Evolutionary conservation across 208 protist genomes (phyloP).

Genomic region (Leishmania lainsoni): DNA sequence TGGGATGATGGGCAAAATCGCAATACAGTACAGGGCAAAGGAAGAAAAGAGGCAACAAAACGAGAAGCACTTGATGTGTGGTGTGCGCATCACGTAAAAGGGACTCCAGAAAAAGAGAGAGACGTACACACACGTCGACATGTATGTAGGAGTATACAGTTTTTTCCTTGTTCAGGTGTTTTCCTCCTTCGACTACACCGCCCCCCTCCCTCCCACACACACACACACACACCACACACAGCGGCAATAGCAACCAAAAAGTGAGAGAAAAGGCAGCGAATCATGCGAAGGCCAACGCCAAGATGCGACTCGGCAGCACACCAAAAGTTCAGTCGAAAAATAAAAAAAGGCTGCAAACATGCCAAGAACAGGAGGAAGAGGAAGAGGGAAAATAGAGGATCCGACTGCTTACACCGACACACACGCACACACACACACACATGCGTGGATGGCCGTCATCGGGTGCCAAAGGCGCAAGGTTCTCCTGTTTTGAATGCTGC

Average conservation of each 20-base stretch:
- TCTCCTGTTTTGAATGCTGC: background rate
- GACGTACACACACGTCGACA: background rate
- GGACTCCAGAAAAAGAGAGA: background rate
- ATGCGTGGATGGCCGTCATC: background rate
- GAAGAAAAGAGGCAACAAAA: background rate
- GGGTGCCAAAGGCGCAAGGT: background rate
- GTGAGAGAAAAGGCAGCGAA: no score
- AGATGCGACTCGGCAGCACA: no score
- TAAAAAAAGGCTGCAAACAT: no score
- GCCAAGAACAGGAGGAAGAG: background rate
- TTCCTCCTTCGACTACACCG: no score
- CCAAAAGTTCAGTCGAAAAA: no score
- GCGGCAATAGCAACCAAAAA: no score
- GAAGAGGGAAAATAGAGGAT: background rate
- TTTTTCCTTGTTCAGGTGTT: no score
- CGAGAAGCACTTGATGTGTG: background rate
- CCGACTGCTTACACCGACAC: background rate
- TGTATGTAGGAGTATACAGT: background rate
- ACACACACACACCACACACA: background rate
- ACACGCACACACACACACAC: background rate
- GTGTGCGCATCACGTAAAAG: background rate
- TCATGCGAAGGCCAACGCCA: no score
- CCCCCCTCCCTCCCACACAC: background rate
- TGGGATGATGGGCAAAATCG: no score
- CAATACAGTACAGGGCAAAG: background rate